Evolutionary conservation across 768 basidiomycete genomes (phyloP), one percentile per base, ranked within the genome.

Genomic region (Austroboletus eburneus): DNA sequence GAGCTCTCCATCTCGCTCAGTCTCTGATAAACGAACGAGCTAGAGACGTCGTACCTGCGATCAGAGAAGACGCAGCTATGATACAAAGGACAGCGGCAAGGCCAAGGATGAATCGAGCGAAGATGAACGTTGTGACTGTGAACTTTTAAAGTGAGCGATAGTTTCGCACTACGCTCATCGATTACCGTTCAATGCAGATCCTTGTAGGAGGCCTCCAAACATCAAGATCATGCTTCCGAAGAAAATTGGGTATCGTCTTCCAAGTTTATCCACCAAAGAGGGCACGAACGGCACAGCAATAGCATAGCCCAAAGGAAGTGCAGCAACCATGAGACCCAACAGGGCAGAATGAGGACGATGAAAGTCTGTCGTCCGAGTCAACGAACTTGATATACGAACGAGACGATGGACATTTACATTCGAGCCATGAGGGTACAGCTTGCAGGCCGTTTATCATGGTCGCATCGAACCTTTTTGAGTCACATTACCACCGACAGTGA

Each of bases 301-400:
- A 18, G 81, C 73, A 3, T 77, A 75, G 9, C 81, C 81, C 4
- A 82, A 72, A 3, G 79, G 77, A 55, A 81, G 82, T 54, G 78
- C 73, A 1, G 80, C 68, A 7, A 73, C 74, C 68, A 83, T 77
- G 16, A 81, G 61, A 21, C 81, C 81, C 13, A 81, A 68, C 10
- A 75, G 67, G 2, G 74, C 67, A 5, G 77, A 79, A 12, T 72
- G 71, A 23, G 81, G 81, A 32, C 69, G 65, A 39, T 77, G 55
- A 55, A 75, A 82, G 62, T 76, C 80, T 83, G 39, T 3, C 21
- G 4, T 21, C 3, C 12, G 2, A 17, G 33, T 46, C 12, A 46
- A 25, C 12, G 9, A 4, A 2, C 17, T 33, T 36, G 29, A 4
- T 33, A 46, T 17, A 20, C 36, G 6, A 24, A 20, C 3, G 4